phyloP scores from a whole-genome alignment of 371 early-diverging fungal genomes.

The Phascolomyces articulosus region DNA sequence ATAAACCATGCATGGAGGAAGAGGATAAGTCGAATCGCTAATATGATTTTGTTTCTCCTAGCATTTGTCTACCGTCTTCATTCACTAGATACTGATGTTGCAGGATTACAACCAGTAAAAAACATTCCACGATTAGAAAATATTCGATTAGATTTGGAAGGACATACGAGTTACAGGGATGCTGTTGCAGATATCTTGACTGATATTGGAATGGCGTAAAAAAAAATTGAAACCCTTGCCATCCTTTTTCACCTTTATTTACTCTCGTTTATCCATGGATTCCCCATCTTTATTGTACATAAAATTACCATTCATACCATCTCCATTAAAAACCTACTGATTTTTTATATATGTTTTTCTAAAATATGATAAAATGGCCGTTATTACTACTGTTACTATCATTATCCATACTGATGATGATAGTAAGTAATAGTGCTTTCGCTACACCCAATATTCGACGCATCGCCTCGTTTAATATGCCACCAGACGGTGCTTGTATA shows the following conservation, averaged over 20 bases:
- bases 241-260: too few relatives aligned
- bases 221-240: constrained; percentile 1
- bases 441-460: not conserved
- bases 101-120: constrained; percentile 77
- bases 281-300: not conserved
- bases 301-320: not conserved
- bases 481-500: not conserved
- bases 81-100: constrained; percentile 72
- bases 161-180: constrained; percentile 83
- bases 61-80: constrained; percentile 77
- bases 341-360: too few relatives aligned
- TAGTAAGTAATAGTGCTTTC: not conserved
- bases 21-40: too few relatives aligned
- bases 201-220: not conserved
- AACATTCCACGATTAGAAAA: constrained; percentile 73
- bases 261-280: too few relatives aligned
- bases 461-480: not conserved
- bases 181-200: constrained; percentile 22
- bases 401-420: not conserved
- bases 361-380: not conserved
- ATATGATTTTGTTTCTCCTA: not conserved
- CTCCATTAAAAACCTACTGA: not conserved
- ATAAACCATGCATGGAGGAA: too few relatives aligned
- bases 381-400: not conserved
- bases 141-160: constrained; percentile 77